Conservation (phyloP, 176 grass and related monocot genomes). For the Tillandsia fasciculata region DNA sequence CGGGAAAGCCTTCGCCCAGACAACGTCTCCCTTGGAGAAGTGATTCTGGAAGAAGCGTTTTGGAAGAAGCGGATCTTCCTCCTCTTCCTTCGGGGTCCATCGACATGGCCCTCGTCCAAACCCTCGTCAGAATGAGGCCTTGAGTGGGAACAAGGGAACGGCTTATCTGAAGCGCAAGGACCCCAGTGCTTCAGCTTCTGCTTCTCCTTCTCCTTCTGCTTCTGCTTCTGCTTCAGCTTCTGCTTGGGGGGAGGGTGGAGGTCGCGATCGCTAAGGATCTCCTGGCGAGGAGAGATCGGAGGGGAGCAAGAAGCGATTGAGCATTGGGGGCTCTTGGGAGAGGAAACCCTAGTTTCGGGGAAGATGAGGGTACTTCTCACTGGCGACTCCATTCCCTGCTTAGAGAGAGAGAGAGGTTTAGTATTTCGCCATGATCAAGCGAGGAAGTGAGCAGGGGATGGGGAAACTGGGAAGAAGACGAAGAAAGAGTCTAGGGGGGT, state of each 20-base stretch:
- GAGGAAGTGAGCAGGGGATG: no score
- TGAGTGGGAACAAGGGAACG: no score
- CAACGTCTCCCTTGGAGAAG: background rate
- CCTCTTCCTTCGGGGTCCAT: background rate
- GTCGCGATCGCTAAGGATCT: background rate
- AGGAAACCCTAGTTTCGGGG: background rate
- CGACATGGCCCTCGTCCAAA: background rate
- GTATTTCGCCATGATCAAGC: no score
- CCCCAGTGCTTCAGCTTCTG: background rate
- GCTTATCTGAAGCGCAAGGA: no score
- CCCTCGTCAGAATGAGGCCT: background rate
- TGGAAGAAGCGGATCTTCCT: background rate
- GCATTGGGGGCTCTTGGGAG: background rate
- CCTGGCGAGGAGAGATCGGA: background rate
- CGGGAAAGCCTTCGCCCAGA: slow-evolving; percentile 20
- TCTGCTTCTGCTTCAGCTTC: background rate
- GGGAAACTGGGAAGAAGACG: no score
- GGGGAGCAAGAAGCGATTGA: background rate
- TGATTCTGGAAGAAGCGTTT: background rate
- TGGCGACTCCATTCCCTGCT: background rate
- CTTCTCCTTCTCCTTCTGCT: background rate
- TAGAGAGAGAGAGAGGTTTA: background rate
- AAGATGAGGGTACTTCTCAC: background rate
- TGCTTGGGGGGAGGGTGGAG: background rate
- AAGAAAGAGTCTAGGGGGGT: no score